Base-by-base conservation (phyloP, 306 rosid species). In the Styphnolobium japonicum region DNA sequence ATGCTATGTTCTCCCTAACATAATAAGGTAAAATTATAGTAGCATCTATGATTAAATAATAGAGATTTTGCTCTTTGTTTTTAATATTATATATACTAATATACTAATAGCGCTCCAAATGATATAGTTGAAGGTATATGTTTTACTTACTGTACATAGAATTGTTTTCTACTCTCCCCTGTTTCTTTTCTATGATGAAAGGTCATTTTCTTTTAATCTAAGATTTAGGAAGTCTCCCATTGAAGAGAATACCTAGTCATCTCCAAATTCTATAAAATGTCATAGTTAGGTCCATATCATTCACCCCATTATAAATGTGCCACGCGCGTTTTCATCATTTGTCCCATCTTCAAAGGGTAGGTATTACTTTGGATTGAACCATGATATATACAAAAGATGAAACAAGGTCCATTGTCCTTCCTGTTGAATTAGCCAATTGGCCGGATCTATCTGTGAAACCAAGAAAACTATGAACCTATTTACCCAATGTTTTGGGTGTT, bases 241-340 rank as follows among this genome's bases (percentile, higher is more conserved):
- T 19, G 48, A 66, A 74, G 53, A 33, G 42, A 45, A 45, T 64
- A 57, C 76, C 15, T 53, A 65, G 70, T 63, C 39, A 65, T 81
- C 33, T 81, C 49, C 69, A 80, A 73, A 64, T 73, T 80, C 23
- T 52, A 73, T 10, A 73, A 48, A 80, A 72, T 51, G 67, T 80
- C 22, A 7, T 29, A 39, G 36, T 7, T 7, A 39, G 27, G 84
- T 72, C 49, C 60, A 51, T 64, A 27, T 63, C 58, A 55, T 65
- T 23, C 33, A 64, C 23, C 27, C 43, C 53, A 73, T 42, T 31
- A 39, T 55, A 29, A 5, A 43, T 45, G 43, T 65, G 40, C 52
- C 8, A 37, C 43, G 4, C 8, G 22, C 43, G 4, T 40, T 42
- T 65, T 42, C 71, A 61, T 64, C 18, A 9, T 29, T 79, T 60